Evolutionary conservation across 2,329 filamentous ascomycete species (phyloP).

Genomic region (Cercospora zeae-maydis): DNA sequence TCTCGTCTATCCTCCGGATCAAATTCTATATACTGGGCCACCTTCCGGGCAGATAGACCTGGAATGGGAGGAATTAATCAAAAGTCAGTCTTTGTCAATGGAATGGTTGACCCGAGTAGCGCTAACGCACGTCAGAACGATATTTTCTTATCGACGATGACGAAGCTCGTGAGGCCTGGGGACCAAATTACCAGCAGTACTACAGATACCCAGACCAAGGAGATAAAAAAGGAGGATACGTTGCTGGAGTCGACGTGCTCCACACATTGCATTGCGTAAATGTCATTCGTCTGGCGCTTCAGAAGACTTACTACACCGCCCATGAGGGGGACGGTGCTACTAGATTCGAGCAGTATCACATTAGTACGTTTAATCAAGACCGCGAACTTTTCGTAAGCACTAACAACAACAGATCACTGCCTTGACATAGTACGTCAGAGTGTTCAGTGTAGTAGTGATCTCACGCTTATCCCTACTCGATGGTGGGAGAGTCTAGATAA

Average conservation of each 20-base stretch:
- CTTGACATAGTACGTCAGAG: not conserved
- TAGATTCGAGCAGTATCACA: not conserved
- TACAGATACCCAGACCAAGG: not conserved
- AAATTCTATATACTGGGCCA: no score
- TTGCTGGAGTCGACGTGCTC: not conserved
- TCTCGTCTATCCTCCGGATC: no score
- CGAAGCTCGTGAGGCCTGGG: no score
- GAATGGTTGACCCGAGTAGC: no score
- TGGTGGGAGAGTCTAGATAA: not conserved
- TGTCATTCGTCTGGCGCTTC: not conserved
- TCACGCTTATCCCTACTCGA: not conserved
- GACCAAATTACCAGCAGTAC: not conserved
- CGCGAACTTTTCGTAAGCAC: no score
- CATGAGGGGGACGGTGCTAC: not conserved
- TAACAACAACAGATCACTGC: not conserved
- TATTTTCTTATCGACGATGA: no score
- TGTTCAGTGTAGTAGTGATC: not conserved
- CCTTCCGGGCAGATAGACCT: no score
- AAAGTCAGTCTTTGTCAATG: no score
- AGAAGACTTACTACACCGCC: not conserved
- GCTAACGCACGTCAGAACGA: no score
- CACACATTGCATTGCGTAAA: not conserved
- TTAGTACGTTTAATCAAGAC: not conserved
- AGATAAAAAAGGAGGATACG: no score
- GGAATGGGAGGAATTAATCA: no score